A percentile compares a stretch with the other conserved stretches of the same genome.
Conservation (phyloP, 2,329 filamentous ascomycete species). For the Sporothrix luriei region DNA sequence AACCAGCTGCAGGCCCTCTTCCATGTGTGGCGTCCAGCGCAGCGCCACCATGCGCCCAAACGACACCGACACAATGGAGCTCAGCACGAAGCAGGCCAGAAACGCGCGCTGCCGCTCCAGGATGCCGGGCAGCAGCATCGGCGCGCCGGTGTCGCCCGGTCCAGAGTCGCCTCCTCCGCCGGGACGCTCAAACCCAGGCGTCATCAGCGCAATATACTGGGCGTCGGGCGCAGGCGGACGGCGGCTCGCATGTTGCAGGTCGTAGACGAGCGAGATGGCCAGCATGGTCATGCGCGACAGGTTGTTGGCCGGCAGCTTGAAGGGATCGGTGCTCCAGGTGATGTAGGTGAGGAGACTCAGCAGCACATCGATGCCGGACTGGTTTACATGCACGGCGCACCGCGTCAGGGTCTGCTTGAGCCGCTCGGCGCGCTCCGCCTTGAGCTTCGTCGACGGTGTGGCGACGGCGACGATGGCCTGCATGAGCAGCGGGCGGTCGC, state of each 20-base stretch:
- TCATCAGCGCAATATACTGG: constrained; percentile 41
- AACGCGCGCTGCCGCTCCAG: constrained; percentile 40
- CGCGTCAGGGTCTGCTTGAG: constrained; percentile 42
- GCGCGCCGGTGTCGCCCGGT: neutral
- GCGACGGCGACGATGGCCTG: constrained; percentile 44
- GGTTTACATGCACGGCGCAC: constrained; percentile 40
- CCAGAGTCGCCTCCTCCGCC: neutral
- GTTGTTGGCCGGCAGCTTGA: constrained; percentile 40
- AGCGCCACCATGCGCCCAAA: constrained; percentile 43
- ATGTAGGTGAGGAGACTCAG: constrained; percentile 45
- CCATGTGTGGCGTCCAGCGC: constrained; percentile 47
- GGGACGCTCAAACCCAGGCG: constrained; percentile 38
- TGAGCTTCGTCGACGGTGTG: constrained; percentile 41
- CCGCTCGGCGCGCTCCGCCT: constrained; percentile 39
- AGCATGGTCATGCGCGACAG: constrained; percentile 45
- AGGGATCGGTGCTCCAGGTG: constrained; percentile 43
- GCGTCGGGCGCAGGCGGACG: constrained; percentile 39
- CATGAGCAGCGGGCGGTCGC: constrained; percentile 43
- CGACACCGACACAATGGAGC: constrained; percentile 43
- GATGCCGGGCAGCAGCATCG: constrained; percentile 35
- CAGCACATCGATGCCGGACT: constrained; percentile 44
- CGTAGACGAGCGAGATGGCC: constrained; percentile 45
- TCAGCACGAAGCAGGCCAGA: constrained; percentile 42
- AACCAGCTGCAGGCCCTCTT: constrained; percentile 42
- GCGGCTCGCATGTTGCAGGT: constrained; percentile 43